Conservation (phyloP, 164 flowering plant genomes). For the Nymphaea thermarum region DNA sequence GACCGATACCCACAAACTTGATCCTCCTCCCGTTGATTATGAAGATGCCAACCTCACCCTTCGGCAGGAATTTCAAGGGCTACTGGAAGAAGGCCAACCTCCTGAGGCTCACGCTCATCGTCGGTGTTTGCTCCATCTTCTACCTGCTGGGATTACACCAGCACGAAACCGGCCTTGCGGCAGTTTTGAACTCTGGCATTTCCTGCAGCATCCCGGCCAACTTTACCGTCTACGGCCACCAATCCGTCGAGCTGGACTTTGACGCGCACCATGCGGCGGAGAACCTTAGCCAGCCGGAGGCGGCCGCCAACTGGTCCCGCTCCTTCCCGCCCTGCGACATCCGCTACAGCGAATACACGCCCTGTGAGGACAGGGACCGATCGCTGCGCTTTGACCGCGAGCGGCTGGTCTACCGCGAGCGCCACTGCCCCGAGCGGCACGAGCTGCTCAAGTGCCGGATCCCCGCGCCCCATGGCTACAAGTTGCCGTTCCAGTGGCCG, state of each 20-base stretch:
- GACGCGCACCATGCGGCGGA: constrained; percentile 28
- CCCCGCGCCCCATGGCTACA: constrained; percentile 78
- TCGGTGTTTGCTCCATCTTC: constrained; percentile 38
- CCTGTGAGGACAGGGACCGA: constrained; percentile 56
- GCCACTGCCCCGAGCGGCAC: constrained; percentile 67
- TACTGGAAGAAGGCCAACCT: constrained; percentile 6
- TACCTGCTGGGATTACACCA: constrained; percentile 49
- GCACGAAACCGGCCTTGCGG: constrained; percentile 6
- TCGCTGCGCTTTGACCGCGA: constrained; percentile 50
- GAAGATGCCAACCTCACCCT: background rate
- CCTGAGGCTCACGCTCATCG: constrained; percentile 8
- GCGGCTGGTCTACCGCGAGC: constrained; percentile 51
- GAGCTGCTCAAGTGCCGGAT: constrained; percentile 42
- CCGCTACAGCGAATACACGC: constrained; percentile 60
- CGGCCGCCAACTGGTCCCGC: constrained; percentile 12
- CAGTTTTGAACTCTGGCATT: constrained; percentile 1
- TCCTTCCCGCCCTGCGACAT: constrained; percentile 41
- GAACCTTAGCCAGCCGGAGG: constrained; percentile 9
- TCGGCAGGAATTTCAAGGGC: background rate
- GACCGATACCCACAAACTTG: too few relatives aligned
- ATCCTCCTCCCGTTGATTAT: background rate
- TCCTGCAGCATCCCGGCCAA: background rate
- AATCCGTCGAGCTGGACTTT: constrained; percentile 39
- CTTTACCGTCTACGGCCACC: background rate
- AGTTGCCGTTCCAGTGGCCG: constrained; percentile 74